Evolutionary conservation across 164 flowering plant genomes (phyloP), one percentile per base, ranked within the genome.

Genomic region (Berberis thunbergii): DNA sequence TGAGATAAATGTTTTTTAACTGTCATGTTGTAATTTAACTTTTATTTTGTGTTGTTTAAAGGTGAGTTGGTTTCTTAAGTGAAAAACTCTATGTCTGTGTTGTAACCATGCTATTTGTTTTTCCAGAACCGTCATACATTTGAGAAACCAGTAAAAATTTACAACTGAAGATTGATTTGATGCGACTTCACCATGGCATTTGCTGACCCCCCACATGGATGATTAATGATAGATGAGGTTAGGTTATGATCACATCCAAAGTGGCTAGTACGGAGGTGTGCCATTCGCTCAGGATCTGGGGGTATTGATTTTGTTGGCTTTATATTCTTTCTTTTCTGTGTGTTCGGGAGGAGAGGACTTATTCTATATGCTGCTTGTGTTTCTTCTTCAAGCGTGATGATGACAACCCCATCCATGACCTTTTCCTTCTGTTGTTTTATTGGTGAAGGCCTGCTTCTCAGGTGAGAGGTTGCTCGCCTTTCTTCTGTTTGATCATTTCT

Each of bases 111-210:
- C 45, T 55, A 7, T 45, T 26, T 13, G 3, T 45, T 67, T 64
- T 74, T 80, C 85, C 90, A 91, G 97, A 89, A 81, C 67, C 96
- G 97, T 6, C 94, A 87, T 64, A 77, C 94, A 57, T 86, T 56
- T 78, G 97, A 89, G 84, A 89, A 87, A 80, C 90, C 97, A 3
- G 96, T 91, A 49, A 91, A 78, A 75, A 91, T 91, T 73, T 91
- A 87, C 77, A 91, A 91, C 68, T 91, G 83, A 77, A 63, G 12
- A 66, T 49, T 41, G 63, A 46, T 64, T 54, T 7, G 57, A 57
- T 62, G 71, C 59, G 54, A 68, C 62, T 50, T 62, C 63, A 60
- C 44, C 59, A 43, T 58, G 49, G 49, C 76, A 49, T 66, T 9
- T 45, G 61, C 70, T 41, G 9, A 57, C 43, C 64, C 59, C 61